A percentile compares a stretch with the other conserved stretches of the same genome.
phyloP scores from a whole-genome alignment of 2,329 filamentous ascomycete species.

The Chaetothyriales sp. region DNA sequence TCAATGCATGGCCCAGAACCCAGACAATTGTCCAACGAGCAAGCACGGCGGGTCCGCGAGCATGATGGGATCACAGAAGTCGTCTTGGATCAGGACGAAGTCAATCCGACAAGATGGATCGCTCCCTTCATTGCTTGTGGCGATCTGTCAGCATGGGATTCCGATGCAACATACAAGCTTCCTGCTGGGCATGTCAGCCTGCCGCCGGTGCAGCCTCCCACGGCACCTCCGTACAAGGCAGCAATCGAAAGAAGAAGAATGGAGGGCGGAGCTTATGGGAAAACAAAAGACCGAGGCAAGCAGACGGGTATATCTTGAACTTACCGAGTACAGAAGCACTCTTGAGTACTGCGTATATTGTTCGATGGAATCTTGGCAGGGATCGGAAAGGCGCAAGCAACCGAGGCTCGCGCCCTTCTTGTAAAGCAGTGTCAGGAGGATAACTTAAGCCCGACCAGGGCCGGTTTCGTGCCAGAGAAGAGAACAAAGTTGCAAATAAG shows the following conservation, averaged over 20 bases:
- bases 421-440: too few species aligned
- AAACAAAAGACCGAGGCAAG: conserved; percentile 38
- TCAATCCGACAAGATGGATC: conserved; percentile 51
- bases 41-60: conserved; percentile 21
- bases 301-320: not conserved
- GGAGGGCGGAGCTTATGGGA: conserved; percentile 63
- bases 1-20: conserved; percentile 13
- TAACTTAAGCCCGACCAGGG: too few species aligned
- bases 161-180: conserved; percentile 78
- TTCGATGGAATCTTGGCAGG: not conserved
- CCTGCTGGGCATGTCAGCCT: conserved; percentile 76
- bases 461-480: too few species aligned
- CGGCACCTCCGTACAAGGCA: conserved; percentile 84
- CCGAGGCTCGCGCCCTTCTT: too few species aligned
- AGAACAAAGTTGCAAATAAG: too few species aligned
- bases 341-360: too few species aligned
- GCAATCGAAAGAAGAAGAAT: conserved; percentile 72
- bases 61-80: conserved; percentile 25
- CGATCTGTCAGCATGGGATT: conserved; percentile 86
- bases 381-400: too few species aligned
- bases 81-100: conserved; percentile 29
- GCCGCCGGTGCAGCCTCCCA: conserved; percentile 88
- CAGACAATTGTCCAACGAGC: conserved; percentile 1
- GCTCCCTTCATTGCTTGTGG: conserved; percentile 95
- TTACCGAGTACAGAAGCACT: not conserved